A percentile compares a stretch with the other conserved stretches of the same genome.
phyloP scores from a whole-genome alignment of 768 basidiomycete species.

The Sporobolomyces phaffii region DNA sequence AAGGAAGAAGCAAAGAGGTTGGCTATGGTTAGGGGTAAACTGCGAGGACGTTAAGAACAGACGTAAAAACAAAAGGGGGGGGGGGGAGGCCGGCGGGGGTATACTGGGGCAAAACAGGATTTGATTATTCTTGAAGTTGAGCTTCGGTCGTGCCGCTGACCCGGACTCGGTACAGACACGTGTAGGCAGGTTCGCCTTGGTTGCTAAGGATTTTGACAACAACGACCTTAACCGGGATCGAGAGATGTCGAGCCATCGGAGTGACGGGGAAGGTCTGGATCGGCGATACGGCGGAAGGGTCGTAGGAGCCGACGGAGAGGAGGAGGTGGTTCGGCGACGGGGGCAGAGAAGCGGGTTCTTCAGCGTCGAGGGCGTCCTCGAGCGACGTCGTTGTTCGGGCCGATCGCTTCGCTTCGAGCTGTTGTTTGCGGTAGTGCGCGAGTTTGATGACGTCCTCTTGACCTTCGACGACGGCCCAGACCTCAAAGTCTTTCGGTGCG shows the following conservation, averaged over 20 bases:
- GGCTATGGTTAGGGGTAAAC: too few species aligned
- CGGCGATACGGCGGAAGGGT: constrained; percentile 54
- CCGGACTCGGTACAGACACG: constrained; percentile 61
- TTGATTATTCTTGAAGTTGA: too few species aligned
- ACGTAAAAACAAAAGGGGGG: too few species aligned
- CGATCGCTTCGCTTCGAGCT: constrained; percentile 34
- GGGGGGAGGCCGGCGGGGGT: too few species aligned
- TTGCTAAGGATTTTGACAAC: constrained; percentile 73
- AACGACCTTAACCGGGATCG: constrained; percentile 77
- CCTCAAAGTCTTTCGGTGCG: constrained; percentile 71
- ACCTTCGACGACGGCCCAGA: constrained; percentile 85
- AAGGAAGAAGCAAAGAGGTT: too few species aligned
- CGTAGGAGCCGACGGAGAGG: constrained; percentile 64
- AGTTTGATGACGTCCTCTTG: constrained; percentile 62
- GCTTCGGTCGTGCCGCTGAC: constrained; percentile 32
- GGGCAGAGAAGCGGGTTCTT: constrained; percentile 42
- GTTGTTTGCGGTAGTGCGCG: constrained; percentile 52
- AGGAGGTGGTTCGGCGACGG: constrained; percentile 51
- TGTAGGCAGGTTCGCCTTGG: constrained; percentile 76
- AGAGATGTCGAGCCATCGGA: constrained; percentile 61
- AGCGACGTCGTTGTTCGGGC: not conserved
- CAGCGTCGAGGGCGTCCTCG: constrained; percentile 13
- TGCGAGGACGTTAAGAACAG: too few species aligned
- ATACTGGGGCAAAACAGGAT: too few species aligned
- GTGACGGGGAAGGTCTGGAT: constrained; percentile 77